A percentile compares a stretch with the other conserved stretches of the same genome.
These are phyloP conservation scores for Saccharomyces hybrid DNA, from an alignment of 1,139 yeast species.

Conservation along the genomic window DNA sequence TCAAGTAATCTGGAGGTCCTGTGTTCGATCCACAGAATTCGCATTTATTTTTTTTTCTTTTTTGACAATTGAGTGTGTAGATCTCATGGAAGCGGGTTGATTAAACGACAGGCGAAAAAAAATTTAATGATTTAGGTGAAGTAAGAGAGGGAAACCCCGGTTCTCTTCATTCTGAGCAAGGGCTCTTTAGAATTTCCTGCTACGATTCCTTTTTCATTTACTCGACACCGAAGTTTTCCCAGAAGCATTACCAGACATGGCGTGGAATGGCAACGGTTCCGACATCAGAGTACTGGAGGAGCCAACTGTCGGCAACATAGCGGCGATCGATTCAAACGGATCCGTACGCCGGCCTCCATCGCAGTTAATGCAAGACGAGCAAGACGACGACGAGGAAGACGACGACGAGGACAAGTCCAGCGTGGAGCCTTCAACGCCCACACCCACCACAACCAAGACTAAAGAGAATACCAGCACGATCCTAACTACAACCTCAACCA, in stretches of 20 bases:
- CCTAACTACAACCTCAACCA: not conserved
- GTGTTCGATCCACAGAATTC: constrained; percentile 87
- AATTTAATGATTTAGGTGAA: not conserved
- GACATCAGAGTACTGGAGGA: not conserved
- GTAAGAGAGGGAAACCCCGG: not conserved
- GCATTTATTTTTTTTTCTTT: constrained; percentile 36
- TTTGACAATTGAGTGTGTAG: not conserved
- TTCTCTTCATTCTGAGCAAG: not conserved
- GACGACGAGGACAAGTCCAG: not conserved
- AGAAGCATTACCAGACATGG: not conserved
- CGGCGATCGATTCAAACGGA: not conserved
- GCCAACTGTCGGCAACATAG: not conserved
- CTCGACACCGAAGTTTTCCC: not conserved
- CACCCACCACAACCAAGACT: not conserved
- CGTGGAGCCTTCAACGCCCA: not conserved
- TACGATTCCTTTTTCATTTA: not conserved
- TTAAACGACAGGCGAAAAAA: not conserved
- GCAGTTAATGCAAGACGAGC: constrained; percentile 1
- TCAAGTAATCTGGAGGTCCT: constrained; percentile 61
- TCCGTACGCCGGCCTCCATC: not conserved
- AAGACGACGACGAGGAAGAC: constrained; percentile 8
- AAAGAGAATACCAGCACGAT: not conserved
- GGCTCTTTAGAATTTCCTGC: not conserved
- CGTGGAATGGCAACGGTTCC: not conserved
- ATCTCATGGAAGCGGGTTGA: not conserved